Evolutionary conservation across 1,284 basidiomycete genomes (phyloP).

Genomic region (Porphyrellus sp.): DNA sequence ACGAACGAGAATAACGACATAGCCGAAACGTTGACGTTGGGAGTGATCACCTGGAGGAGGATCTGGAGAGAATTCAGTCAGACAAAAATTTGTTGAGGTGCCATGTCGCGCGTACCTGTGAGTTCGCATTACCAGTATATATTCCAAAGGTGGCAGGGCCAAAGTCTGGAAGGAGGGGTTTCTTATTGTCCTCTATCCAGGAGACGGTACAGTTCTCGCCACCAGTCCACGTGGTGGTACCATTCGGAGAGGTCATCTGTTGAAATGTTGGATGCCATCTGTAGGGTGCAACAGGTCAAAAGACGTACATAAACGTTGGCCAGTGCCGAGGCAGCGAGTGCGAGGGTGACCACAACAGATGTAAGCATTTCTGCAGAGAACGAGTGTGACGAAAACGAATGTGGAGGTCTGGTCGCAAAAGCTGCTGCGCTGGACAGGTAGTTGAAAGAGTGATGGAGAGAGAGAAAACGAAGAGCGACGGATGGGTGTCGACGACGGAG

Average conservation of each 20-base stretch:
- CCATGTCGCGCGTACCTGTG: conserved; percentile 47
- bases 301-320: conserved; percentile 58
- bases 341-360: conserved; percentile 49
- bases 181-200: conserved; percentile 65
- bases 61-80: conserved; percentile 43
- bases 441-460: background rate
- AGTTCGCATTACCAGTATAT: conserved; percentile 59
- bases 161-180: conserved; percentile 56
- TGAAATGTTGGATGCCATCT: background rate
- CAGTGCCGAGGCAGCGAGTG: conserved; percentile 51
- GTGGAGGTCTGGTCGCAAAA: conserved; percentile 17
- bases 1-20: conserved; percentile 53
- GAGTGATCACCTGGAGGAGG: conserved; percentile 59
- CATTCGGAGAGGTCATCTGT: conserved; percentile 62
- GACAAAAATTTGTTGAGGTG: background rate
- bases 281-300: background rate
- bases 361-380: conserved; percentile 46
- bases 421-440: background rate
- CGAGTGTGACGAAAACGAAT: conserved; percentile 26
- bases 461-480: background rate
- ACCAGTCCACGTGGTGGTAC: conserved; percentile 50
- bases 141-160: conserved; percentile 64
- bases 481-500: conserved; percentile 27
- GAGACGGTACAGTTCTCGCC: conserved; percentile 57
- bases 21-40: conserved; percentile 59